Percentiles rank a stretch among this genome's conserved stretches.
Conservation (phyloP, 2,329 filamentous ascomycete genomes). For the Lecanicillium sp. region DNA sequence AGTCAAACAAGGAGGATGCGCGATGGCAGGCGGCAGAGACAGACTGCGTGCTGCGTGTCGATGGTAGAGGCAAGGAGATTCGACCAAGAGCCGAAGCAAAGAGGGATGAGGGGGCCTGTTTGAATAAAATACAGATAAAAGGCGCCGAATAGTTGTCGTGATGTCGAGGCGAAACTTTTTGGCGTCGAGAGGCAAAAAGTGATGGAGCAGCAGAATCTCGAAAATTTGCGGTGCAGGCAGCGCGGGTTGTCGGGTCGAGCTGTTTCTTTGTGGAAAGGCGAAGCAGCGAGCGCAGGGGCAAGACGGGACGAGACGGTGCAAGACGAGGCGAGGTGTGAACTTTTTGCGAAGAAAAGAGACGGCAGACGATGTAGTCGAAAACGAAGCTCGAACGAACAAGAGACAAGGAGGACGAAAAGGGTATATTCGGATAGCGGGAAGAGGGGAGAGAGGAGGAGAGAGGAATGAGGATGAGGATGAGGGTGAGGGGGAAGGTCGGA, state of each 20-base stretch:
- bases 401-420: slow-evolving; percentile 26
- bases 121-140: slow-evolving; percentile 16
- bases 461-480: slow-evolving; percentile 20
- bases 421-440: slow-evolving; percentile 20
- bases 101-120: background rate
- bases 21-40: background rate
- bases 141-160: no score
- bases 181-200: background rate
- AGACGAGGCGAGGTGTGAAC: slow-evolving; percentile 17
- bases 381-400: slow-evolving; percentile 17
- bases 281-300: no score
- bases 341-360: slow-evolving; percentile 20
- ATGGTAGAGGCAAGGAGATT: slow-evolving; percentile 1
- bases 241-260: no score
- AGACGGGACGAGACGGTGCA: slow-evolving; percentile 1
- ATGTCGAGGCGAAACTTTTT: slow-evolving; percentile 2
- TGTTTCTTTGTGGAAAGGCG: no score
- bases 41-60: background rate
- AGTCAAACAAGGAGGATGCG: background rate
- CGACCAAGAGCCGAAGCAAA: background rate
- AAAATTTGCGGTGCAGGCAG: background rate
- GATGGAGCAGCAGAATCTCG: no score
- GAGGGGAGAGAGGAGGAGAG: slow-evolving; percentile 24
- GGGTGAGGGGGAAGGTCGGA: slow-evolving; percentile 26
- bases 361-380: slow-evolving; percentile 20